Conservation (phyloP, 2,329 filamentous ascomycete species). For the Colletotrichum sp. region DNA sequence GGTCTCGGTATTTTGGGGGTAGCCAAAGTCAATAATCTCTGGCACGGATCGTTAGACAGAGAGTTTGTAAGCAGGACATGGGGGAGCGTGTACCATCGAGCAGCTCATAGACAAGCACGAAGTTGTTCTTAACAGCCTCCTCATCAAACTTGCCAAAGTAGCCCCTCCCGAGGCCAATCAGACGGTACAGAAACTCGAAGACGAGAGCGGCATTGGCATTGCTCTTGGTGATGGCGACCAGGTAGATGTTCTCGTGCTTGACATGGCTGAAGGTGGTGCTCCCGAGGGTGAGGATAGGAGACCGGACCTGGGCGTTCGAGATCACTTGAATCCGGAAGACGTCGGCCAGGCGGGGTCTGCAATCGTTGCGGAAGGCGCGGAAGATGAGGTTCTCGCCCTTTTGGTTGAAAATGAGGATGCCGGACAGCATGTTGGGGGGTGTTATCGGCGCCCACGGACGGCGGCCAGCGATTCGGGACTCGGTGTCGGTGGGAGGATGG, state of each 20-base stretch:
- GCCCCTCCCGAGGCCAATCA: constrained; percentile 87
- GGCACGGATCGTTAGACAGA: neutral
- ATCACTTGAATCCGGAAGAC: constrained; percentile 99
- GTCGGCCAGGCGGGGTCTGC: constrained; percentile 94
- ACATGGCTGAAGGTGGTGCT: constrained; percentile 99
- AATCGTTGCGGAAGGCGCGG: constrained; percentile 97
- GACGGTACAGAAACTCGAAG: constrained; percentile 95
- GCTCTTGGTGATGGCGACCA: constrained; percentile 97
- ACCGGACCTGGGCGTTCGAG: constrained; percentile 95
- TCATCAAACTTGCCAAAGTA: constrained; percentile 99
- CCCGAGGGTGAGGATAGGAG: constrained; percentile 94
- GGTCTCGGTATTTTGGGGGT: constrained; percentile 98
- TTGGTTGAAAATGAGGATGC: constrained; percentile 98
- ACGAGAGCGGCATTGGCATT: constrained; percentile 98
- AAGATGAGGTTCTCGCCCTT: constrained; percentile 99
- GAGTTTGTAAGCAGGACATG: neutral
- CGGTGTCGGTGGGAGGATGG: neutral
- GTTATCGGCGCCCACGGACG: neutral
- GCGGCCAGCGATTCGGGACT: neutral
- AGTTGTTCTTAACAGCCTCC: constrained; percentile 99
- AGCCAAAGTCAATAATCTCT: constrained; percentile 99
- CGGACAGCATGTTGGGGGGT: constrained; percentile 84
- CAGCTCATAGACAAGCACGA: constrained; percentile 97
- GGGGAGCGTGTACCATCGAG: constrained; percentile 72
- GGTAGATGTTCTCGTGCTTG: constrained; percentile 98